A percentile compares a stretch with the other conserved stretches of the same genome.
These are phyloP conservation scores for Bipolaris bicolor DNA, from an alignment of 2,329 filamentous ascomycete genomes.

Conservation along the genomic window DNA sequence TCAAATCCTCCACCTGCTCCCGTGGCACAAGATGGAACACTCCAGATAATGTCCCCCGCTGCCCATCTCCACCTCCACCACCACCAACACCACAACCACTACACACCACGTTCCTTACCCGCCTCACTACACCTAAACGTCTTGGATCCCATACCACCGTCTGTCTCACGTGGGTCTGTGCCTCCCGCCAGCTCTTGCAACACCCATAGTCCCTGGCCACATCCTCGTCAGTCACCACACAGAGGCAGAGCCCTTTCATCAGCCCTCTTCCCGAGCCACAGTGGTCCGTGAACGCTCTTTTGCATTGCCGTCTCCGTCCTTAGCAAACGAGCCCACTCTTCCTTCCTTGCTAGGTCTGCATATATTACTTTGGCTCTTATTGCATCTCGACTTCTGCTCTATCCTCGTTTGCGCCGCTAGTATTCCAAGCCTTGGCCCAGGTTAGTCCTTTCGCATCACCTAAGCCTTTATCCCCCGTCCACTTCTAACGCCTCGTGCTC, in stretches of 20 bases:
- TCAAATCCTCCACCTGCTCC: slow-evolving; percentile 31
- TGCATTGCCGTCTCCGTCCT: slow-evolving; percentile 33
- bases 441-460: slow-evolving; percentile 17
- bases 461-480: slow-evolving; percentile 14
- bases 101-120: slow-evolving; percentile 8
- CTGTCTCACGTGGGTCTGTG: slow-evolving; percentile 26
- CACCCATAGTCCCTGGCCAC: slow-evolving; percentile 20
- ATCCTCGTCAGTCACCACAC: slow-evolving; percentile 38
- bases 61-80: slow-evolving; percentile 6
- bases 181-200: slow-evolving; percentile 24
- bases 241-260: slow-evolving; percentile 30
- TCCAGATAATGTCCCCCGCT: slow-evolving; percentile 24
- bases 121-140: slow-evolving; percentile 5
- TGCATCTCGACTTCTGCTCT: slow-evolving; percentile 29
- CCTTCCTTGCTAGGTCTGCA: slow-evolving; percentile 40
- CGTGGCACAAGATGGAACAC: slow-evolving; percentile 35
- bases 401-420: slow-evolving; percentile 13
- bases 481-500: slow-evolving; percentile 18
- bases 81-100: slow-evolving; percentile 6
- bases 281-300: slow-evolving; percentile 32
- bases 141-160: slow-evolving; percentile 10
- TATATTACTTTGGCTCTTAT: slow-evolving; percentile 38
- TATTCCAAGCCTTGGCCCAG: slow-evolving; percentile 9
- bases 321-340: slow-evolving; percentile 30
- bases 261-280: slow-evolving; percentile 29